Conservation (phyloP, 257 asterid genomes). For the Solanum stenotomum region DNA sequence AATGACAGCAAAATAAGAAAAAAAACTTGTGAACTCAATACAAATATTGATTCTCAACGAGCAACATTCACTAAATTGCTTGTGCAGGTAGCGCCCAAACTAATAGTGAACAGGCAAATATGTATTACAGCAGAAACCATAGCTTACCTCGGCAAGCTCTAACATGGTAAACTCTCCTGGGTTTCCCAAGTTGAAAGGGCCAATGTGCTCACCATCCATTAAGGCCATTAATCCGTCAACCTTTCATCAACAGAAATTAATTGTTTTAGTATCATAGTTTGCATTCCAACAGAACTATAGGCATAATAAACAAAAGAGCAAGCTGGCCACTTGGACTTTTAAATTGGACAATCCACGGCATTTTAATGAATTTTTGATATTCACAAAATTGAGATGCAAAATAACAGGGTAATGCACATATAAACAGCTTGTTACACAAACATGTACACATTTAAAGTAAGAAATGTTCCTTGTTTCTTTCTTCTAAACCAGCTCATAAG, state of each 20-base stretch:
- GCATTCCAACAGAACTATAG: not conserved
- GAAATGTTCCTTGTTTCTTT: not conserved
- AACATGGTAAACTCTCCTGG: conserved; percentile 53
- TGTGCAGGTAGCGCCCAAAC: not conserved
- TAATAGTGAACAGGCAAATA: not conserved
- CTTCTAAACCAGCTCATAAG: not conserved
- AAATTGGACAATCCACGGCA: not conserved
- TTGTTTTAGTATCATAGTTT: not conserved
- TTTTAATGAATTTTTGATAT: not conserved
- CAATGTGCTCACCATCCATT: conserved; percentile 45
- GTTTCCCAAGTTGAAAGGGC: conserved; percentile 52
- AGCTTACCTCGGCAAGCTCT: conserved; percentile 45
- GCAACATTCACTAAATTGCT: not conserved
- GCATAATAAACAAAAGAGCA: not conserved
- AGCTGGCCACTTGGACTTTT: not conserved
- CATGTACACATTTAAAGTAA: not conserved
- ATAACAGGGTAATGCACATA: not conserved
- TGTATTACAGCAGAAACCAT: not conserved
- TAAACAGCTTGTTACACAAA: not conserved
- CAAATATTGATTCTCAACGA: not conserved
- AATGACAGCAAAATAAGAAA: not conserved
- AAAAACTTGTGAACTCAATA: not conserved
- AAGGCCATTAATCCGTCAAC: conserved; percentile 41
- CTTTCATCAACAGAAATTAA: conserved; percentile 3
- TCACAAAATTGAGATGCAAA: not conserved